A percentile compares a stretch with the other conserved stretches of the same genome.
Conservation (phyloP, 768 basidiomycete species). For the Steccherinum ochraceum region DNA sequence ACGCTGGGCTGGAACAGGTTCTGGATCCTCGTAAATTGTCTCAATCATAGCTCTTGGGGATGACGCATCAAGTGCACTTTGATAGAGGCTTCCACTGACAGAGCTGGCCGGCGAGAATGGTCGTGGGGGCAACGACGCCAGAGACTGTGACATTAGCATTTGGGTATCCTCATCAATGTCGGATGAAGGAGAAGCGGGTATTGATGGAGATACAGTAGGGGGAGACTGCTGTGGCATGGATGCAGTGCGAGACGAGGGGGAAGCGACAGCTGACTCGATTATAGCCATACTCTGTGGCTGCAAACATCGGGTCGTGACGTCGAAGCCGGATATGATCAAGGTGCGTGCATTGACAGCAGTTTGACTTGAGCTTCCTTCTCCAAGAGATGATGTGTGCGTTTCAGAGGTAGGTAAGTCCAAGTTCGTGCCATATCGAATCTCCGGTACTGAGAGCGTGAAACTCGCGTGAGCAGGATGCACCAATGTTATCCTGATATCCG, state of each 20-base stretch:
- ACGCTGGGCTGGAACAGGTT: no score
- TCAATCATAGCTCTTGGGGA: background rate
- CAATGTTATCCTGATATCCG: constrained; percentile 61
- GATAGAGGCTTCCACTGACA: constrained; percentile 65
- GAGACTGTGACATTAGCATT: constrained; percentile 70
- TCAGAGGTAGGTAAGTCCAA: no score
- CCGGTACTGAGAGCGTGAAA: constrained; percentile 51
- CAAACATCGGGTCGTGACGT: constrained; percentile 45
- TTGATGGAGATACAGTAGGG: constrained; percentile 39
- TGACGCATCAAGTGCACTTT: constrained; percentile 55
- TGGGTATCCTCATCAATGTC: constrained; percentile 57
- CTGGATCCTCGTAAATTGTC: background rate
- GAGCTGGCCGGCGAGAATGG: constrained; percentile 31
- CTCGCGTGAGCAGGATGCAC: constrained; percentile 59
- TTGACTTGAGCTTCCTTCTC: constrained; percentile 19
- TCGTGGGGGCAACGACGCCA: constrained; percentile 46
- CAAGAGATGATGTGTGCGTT: background rate
- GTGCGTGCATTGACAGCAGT: constrained; percentile 44
- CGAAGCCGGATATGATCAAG: constrained; percentile 50
- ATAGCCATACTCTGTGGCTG: constrained; percentile 16
- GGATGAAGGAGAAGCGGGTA: constrained; percentile 31
- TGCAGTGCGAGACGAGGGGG: constrained; percentile 11
- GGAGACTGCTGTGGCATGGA: constrained; percentile 18
- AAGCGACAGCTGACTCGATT: constrained; percentile 1
- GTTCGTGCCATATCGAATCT: constrained; percentile 50